Percentiles rank a stretch among this genome's conserved stretches.
Evolutionary conservation across 345 rosid genomes (phyloP).

Genomic region (Brassica incana): DNA sequence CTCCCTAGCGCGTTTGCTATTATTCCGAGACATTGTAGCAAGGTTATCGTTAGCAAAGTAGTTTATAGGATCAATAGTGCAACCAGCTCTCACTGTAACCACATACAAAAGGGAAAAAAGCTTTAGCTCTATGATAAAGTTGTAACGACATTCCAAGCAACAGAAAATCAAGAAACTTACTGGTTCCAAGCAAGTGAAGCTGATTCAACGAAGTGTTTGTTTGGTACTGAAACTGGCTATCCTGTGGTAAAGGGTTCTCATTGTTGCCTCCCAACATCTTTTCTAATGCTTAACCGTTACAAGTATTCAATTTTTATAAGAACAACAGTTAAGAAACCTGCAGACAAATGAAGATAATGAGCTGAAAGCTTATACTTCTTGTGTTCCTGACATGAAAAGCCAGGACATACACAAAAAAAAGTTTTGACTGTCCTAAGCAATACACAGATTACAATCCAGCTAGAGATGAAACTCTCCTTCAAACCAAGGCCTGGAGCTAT

Average conservation of each 20-base stretch:
- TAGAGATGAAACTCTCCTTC: not conserved
- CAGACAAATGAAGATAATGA: conserved; percentile 12
- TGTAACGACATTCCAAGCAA: not conserved
- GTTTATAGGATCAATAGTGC: conserved; percentile 62
- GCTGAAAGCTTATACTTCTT: not conserved
- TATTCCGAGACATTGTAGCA: conserved; percentile 51
- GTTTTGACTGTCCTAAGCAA: not conserved
- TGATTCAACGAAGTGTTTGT: conserved; percentile 56
- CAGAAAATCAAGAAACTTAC: conserved; percentile 43
- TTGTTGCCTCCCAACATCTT: conserved; percentile 76
- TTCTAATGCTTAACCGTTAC: conserved; percentile 9
- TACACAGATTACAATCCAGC: conserved; percentile 9
- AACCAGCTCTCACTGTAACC: conserved; percentile 60
- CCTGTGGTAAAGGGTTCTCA: conserved; percentile 53
- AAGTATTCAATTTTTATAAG: not conserved
- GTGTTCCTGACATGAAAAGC: no score
- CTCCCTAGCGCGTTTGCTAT: conserved; percentile 54
- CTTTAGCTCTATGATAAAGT: not conserved
- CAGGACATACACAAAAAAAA: not conserved
- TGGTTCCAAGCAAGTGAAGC: conserved; percentile 65
- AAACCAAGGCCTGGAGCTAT: not conserved
- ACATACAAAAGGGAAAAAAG: conserved; percentile 5
- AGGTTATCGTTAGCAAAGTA: conserved; percentile 61
- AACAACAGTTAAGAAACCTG: conserved; percentile 32
- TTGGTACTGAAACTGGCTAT: conserved; percentile 62